These are phyloP conservation scores for Sarcodon sp. DNA, from an alignment of 768 basidiomycete species.

Conservation along the genomic window DNA sequence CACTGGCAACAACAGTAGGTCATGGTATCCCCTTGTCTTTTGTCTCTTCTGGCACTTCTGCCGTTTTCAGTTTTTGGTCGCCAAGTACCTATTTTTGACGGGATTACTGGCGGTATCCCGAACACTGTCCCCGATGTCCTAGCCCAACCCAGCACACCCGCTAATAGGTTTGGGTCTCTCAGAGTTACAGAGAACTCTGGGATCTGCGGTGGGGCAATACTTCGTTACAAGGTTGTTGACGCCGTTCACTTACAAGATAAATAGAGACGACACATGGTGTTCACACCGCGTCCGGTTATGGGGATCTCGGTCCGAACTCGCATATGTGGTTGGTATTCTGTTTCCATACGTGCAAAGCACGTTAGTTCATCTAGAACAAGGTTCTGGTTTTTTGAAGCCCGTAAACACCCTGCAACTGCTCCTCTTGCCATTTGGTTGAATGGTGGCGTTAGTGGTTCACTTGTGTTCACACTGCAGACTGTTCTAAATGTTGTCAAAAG, in stretches of 20 bases:
- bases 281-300: slow-evolving; percentile 52
- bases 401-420: slow-evolving; percentile 45
- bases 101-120: slow-evolving; percentile 31
- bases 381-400: slow-evolving; percentile 58
- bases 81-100: slow-evolving; percentile 36
- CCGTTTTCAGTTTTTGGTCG: slow-evolving; percentile 13
- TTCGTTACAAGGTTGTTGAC: background rate
- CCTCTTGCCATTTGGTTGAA: slow-evolving; percentile 61
- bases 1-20: no score
- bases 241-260: background rate
- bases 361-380: no score
- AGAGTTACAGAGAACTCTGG: slow-evolving; percentile 49
- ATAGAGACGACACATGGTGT: slow-evolving; percentile 46
- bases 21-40: no score
- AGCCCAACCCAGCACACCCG: slow-evolving; percentile 5
- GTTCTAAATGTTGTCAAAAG: slow-evolving; percentile 5
- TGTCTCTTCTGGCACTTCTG: slow-evolving; percentile 4
- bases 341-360: no score
- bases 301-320: slow-evolving; percentile 39
- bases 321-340: slow-evolving; percentile 32
- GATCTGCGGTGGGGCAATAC: slow-evolving; percentile 31
- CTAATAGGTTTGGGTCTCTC: slow-evolving; percentile 10
- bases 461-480: background rate
- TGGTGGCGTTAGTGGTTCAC: slow-evolving; percentile 24
- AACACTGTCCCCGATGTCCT: background rate